Conservation (phyloP, 768 basidiomycete species). For the Kwoniella shandongensis region DNA sequence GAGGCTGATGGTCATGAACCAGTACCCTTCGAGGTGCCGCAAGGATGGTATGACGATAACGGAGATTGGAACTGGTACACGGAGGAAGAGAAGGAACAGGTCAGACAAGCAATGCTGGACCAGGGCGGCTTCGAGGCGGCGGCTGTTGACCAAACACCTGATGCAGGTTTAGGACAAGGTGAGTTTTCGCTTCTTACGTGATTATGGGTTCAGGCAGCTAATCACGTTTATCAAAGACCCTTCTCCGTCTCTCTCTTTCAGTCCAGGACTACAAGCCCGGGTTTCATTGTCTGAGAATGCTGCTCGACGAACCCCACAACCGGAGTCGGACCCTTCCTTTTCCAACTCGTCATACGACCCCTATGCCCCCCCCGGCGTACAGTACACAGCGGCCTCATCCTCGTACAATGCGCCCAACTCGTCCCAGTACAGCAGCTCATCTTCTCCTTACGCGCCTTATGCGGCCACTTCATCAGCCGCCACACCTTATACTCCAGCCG, state of each 20-base stretch:
- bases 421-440: slow-evolving; percentile 5
- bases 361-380: slow-evolving; percentile 22
- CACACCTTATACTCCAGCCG: not conserved
- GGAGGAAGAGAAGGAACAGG: slow-evolving; percentile 45
- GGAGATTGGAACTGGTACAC: slow-evolving; percentile 52
- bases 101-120: slow-evolving; percentile 30
- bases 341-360: slow-evolving; percentile 22
- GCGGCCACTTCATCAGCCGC: not conserved
- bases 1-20: slow-evolving; percentile 34
- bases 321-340: slow-evolving; percentile 22
- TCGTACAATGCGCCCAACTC: slow-evolving; percentile 2
- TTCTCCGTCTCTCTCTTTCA: slow-evolving; percentile 3
- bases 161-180: slow-evolving; percentile 1
- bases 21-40: slow-evolving; percentile 40
- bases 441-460: slow-evolving; percentile 1
- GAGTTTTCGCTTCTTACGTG: not conserved
- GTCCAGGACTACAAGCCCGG: slow-evolving; percentile 8
- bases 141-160: not conserved
- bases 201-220: not conserved
- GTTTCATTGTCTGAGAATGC: slow-evolving; percentile 34
- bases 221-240: not conserved
- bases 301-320: slow-evolving; percentile 42
- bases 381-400: not conserved
- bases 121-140: slow-evolving; percentile 3
- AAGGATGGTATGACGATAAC: slow-evolving; percentile 51